phyloP scores from a whole-genome alignment of 2,329 filamentous ascomycete species.

The Colletotrichum sp. region DNA sequence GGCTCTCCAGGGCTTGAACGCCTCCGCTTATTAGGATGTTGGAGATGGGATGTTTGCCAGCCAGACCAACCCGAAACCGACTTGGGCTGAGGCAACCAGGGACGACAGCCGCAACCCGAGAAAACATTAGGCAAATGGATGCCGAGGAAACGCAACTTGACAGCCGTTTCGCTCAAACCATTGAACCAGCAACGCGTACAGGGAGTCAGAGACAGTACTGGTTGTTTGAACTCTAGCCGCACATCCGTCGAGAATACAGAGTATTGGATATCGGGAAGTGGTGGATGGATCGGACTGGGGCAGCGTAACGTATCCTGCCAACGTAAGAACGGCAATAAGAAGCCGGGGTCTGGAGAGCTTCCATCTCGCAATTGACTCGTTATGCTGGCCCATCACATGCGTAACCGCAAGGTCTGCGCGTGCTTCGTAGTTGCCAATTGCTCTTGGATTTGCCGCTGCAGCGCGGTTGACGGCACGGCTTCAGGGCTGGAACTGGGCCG shows the following conservation, averaged over 20 bases:
- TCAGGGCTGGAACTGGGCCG: neutral
- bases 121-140: neutral
- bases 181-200: neutral
- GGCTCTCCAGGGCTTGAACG: constrained; percentile 1
- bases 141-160: constrained; percentile 4
- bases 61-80: neutral
- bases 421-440: neutral
- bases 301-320: neutral
- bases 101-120: neutral
- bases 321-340: neutral
- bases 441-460: neutral
- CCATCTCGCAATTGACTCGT: neutral
- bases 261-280: neutral
- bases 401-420: neutral
- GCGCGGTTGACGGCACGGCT: neutral
- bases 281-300: neutral
- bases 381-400: neutral
- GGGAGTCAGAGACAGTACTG: neutral
- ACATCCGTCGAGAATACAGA: neutral
- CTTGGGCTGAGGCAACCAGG: neutral
- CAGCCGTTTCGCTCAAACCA: neutral
- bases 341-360: neutral
- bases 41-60: neutral
- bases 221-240: neutral
- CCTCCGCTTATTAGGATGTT: neutral